Percentiles rank a stretch among this genome's conserved stretches.
phyloP scores from a whole-genome alignment of 2,329 filamentous ascomycete species.

The Paraconiothyrium brasiliense region DNA sequence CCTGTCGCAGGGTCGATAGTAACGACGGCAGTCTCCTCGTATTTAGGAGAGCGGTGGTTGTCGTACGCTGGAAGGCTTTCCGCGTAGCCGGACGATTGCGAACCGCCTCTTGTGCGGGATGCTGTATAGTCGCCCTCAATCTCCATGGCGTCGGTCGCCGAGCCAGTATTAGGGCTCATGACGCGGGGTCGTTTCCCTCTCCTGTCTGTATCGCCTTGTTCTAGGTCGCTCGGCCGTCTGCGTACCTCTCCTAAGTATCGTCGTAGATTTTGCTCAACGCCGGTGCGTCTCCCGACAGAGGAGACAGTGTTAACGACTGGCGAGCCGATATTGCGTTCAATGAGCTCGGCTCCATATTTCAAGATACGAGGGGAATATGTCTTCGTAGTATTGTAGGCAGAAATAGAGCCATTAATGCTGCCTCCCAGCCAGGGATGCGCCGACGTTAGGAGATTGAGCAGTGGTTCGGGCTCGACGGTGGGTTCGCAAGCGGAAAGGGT shows the following conservation, averaged over 20 bases:
- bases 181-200: constrained; percentile 57
- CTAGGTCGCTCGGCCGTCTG: constrained; percentile 63
- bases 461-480: constrained; percentile 73
- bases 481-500: constrained; percentile 46
- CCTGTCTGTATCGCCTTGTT: constrained; percentile 51
- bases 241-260: constrained; percentile 75
- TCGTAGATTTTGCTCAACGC: constrained; percentile 85
- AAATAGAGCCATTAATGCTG: constrained; percentile 84
- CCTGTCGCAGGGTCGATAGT: constrained; percentile 37
- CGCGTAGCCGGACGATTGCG: constrained; percentile 68
- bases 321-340: constrained; percentile 83
- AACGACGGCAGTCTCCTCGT: constrained; percentile 66
- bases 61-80: constrained; percentile 88
- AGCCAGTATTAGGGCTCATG: constrained; percentile 37
- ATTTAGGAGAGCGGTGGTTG: constrained; percentile 77
- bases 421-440: constrained; percentile 87
- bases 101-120: constrained; percentile 60
- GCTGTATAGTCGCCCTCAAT: constrained; percentile 54
- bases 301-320: constrained; percentile 88
- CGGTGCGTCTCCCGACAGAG: constrained; percentile 82
- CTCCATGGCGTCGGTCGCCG: constrained; percentile 54
- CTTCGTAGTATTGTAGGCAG: constrained; percentile 86
- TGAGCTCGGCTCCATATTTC: constrained; percentile 86
- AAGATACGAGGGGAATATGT: constrained; percentile 88
- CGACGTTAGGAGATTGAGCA: constrained; percentile 86